phyloP scores from a whole-genome alignment of 2,329 filamentous ascomycete genomes.

The Didymosphaeria variabile region DNA sequence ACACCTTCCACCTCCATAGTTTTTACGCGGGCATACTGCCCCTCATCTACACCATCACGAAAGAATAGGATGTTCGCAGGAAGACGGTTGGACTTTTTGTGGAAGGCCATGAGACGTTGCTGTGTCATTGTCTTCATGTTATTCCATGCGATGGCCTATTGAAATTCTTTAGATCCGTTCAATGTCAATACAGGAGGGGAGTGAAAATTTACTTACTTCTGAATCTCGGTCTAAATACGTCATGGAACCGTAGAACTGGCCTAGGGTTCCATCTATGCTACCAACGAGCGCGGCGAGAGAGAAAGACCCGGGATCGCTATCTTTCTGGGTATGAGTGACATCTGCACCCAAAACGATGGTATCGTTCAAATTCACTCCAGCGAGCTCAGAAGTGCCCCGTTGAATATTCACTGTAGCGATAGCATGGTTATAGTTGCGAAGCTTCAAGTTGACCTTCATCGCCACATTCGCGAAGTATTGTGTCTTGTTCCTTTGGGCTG shows the following conservation, averaged over 20 bases:
- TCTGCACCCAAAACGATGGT: slow-evolving; percentile 56
- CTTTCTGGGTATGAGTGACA: slow-evolving; percentile 46
- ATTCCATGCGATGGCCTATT: slow-evolving; percentile 20
- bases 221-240: background rate
- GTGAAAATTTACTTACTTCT: background rate
- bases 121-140: slow-evolving; percentile 24
- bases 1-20: slow-evolving; percentile 42
- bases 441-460: slow-evolving; percentile 44
- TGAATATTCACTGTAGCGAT: slow-evolving; percentile 6
- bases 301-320: slow-evolving; percentile 40
- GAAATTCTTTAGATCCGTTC: background rate
- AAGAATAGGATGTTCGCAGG: slow-evolving; percentile 38
- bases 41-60: slow-evolving; percentile 34
- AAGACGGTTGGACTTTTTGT: slow-evolving; percentile 15
- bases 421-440: slow-evolving; percentile 32
- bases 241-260: background rate
- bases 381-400: too few relatives aligned
- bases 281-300: slow-evolving; percentile 55
- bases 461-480: slow-evolving; percentile 30
- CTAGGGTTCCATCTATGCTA: too few relatives aligned
- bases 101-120: slow-evolving; percentile 22
- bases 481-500: background rate
- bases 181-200: too few relatives aligned
- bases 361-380: slow-evolving; percentile 1
- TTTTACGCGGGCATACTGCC: slow-evolving; percentile 27